Conservation (phyloP, 2,329 filamentous ascomycete genomes). For the Aspergillus costaricaensis region DNA sequence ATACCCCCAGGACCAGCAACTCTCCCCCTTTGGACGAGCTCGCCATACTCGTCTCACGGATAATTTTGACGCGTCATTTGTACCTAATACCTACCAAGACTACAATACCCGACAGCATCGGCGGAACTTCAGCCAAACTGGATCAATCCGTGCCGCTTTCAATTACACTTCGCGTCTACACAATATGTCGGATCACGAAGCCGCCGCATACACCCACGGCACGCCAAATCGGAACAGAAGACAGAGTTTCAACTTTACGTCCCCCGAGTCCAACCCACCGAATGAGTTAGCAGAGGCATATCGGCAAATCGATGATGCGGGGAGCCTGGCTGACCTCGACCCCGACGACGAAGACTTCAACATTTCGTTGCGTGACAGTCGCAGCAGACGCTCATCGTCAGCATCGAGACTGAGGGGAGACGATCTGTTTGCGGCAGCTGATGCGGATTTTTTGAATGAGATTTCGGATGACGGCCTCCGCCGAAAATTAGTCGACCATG, state of each 20-base stretch:
- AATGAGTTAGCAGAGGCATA: conserved; percentile 43
- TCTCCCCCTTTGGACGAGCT: conserved; percentile 37
- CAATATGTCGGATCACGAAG: conserved; percentile 31
- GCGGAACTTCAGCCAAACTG: conserved; percentile 38
- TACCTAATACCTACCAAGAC: conserved; percentile 31
- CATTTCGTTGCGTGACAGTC: conserved; percentile 17
- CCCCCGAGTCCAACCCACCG: conserved; percentile 43
- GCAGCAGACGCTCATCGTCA: conserved; percentile 28
- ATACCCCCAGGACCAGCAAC: conserved; percentile 28
- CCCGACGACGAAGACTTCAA: conserved; percentile 32
- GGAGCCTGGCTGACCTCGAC: conserved; percentile 38
- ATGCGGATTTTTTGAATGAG: conserved; percentile 39
- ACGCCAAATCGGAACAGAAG: conserved; percentile 35
- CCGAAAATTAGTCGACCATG: conserved; percentile 37
- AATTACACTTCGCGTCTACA: conserved; percentile 34
- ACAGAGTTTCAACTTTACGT: conserved; percentile 27
- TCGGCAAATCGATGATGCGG: conserved; percentile 41
- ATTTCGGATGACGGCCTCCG: conserved; percentile 36
- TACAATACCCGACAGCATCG: conserved; percentile 33
- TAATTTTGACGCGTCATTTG: conserved; percentile 32
- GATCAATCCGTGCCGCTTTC: conserved; percentile 44
- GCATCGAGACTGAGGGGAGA: conserved; percentile 23
- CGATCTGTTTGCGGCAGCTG: conserved; percentile 27
- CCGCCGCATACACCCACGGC: conserved; percentile 18
- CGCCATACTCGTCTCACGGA: conserved; percentile 28